Percentiles rank a stretch among this genome's conserved stretches.
These are phyloP conservation scores for Xanthoconium stramineum DNA, from an alignment of 768 basidiomycete species.

Conservation along the genomic window DNA sequence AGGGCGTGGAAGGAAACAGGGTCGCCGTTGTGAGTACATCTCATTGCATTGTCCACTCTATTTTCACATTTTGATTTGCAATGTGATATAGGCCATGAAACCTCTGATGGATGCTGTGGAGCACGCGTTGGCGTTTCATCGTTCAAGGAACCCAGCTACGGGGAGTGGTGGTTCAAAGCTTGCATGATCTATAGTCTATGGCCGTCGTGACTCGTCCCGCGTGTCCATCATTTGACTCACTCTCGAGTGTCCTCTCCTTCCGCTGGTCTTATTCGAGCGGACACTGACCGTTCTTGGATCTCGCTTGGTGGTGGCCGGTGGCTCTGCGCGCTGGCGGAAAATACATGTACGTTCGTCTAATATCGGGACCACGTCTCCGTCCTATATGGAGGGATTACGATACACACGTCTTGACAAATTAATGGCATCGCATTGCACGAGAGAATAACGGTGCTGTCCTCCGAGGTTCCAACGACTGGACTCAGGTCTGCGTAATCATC, in stretches of 20 bases:
- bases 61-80: not conserved
- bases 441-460: not conserved
- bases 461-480: too few relatives aligned
- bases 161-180: conserved; percentile 14
- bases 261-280: not conserved
- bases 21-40: conserved; percentile 59
- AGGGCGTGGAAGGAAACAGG: conserved; percentile 58
- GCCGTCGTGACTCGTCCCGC: not conserved
- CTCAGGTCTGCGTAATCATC: not conserved
- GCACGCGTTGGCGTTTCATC: conserved; percentile 64
- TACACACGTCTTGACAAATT: not conserved
- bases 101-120: conserved; percentile 71
- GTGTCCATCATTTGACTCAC: not conserved
- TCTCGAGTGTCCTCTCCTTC: not conserved
- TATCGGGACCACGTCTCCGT: not conserved
- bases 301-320: not conserved
- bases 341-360: conserved; percentile 6
- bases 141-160: conserved; percentile 30
- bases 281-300: not conserved
- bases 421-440: not conserved
- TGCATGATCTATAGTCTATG: conserved; percentile 1
- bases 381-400: not conserved
- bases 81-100: conserved; percentile 60
- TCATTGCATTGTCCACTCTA: not conserved
- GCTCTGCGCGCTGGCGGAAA: not conserved